Percentiles rank a stretch among this genome's conserved stretches.
These are phyloP conservation scores for Protomyces inundatus DNA, from an alignment of 1,139 yeast genomes.

Conservation along the genomic window DNA sequence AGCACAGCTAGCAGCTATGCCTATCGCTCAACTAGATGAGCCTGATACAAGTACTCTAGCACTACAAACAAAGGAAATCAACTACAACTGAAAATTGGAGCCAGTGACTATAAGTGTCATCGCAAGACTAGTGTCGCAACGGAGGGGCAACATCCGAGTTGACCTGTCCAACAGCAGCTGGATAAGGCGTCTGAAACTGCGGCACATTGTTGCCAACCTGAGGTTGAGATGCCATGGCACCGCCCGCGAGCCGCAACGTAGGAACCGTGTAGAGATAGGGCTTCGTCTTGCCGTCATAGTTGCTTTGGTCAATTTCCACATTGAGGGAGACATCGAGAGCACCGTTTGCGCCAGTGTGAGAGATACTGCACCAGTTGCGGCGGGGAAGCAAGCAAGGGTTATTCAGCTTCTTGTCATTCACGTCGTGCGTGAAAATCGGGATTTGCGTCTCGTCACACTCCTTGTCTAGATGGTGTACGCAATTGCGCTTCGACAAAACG, in stretches of 20 bases:
- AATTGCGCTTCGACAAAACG: conserved; percentile 13
- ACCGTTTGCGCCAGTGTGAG: neutral
- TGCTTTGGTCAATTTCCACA: conserved; percentile 23
- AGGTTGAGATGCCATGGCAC: too few relatives aligned
- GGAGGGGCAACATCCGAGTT: too few relatives aligned
- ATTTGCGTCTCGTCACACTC: conserved; percentile 25
- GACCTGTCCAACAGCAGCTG: too few relatives aligned
- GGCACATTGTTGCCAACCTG: too few relatives aligned
- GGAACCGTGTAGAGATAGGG: conserved; percentile 19
- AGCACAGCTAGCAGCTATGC: too few relatives aligned
- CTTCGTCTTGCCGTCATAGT: conserved; percentile 16
- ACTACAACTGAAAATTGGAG: too few relatives aligned
- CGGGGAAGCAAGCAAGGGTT: conserved; percentile 22
- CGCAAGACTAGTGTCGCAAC: too few relatives aligned
- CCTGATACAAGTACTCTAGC: too few relatives aligned
- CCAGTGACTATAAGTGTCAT: too few relatives aligned
- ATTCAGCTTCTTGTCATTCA: conserved; percentile 14
- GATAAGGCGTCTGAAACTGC: too few relatives aligned
- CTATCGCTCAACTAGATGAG: too few relatives aligned
- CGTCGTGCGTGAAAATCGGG: conserved; percentile 13
- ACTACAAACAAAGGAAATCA: too few relatives aligned
- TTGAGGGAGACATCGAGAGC: conserved; percentile 15
- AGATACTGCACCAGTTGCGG: conserved; percentile 19
- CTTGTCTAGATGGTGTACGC: conserved; percentile 24
- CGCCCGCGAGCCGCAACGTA: neutral